A percentile compares a stretch with the other conserved stretches of the same genome.
Evolutionary conservation across 768 basidiomycete species (phyloP).

Genomic region (Tulasnella sp.): DNA sequence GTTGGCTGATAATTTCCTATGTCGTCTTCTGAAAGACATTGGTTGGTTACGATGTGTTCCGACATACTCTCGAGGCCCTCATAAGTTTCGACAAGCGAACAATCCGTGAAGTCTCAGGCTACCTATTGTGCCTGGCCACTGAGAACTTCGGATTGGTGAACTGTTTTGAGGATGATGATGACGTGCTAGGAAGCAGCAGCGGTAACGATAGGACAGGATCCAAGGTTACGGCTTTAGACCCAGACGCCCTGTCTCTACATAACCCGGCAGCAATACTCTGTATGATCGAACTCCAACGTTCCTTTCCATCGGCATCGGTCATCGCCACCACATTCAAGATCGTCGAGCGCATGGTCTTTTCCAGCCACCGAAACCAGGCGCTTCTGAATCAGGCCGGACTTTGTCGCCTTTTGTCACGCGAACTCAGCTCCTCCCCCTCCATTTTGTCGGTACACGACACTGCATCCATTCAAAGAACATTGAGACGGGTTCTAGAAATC

Average conservation of each 20-base stretch:
- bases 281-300: slow-evolving; percentile 41
- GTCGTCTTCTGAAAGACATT: slow-evolving; percentile 29
- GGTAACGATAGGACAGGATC: neutral
- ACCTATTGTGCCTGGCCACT: slow-evolving; percentile 56
- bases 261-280: slow-evolving; percentile 49
- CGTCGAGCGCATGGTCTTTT: slow-evolving; percentile 48
- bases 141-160: slow-evolving; percentile 50
- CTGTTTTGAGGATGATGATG: slow-evolving; percentile 35
- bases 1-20: neutral
- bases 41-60: slow-evolving; percentile 58
- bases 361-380: slow-evolving; percentile 60
- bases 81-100: slow-evolving; percentile 35
- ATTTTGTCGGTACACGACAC: neutral
- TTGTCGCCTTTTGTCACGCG: slow-evolving; percentile 41
- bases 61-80: slow-evolving; percentile 47
- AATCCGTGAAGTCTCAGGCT: slow-evolving; percentile 49
- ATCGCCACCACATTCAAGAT: slow-evolving; percentile 49
- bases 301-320: slow-evolving; percentile 29
- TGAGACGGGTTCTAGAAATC: slow-evolving; percentile 63
- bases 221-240: neutral
- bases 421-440: slow-evolving; percentile 29
- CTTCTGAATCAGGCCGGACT: slow-evolving; percentile 51
- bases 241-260: neutral
- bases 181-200: neutral
- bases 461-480: slow-evolving; percentile 40